Conservation (phyloP, 2,329 filamentous ascomycete species). For the Fusarium tuaranense region DNA sequence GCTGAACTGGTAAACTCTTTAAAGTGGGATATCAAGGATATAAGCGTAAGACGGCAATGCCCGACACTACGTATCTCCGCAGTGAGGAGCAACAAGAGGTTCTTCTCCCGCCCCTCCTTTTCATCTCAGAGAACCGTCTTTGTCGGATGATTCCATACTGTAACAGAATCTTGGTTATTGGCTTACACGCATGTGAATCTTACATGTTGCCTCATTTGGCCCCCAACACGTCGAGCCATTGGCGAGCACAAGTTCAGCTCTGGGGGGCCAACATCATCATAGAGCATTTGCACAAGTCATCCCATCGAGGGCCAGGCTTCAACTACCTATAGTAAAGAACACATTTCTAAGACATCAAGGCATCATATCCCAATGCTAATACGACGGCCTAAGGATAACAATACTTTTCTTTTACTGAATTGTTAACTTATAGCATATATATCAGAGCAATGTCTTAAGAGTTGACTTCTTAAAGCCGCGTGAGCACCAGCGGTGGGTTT, state of each 20-base stretch:
- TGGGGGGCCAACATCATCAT: not conserved
- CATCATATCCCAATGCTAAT: no score
- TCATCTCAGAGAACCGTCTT: not conserved
- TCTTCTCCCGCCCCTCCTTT: not conserved
- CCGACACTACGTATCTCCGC: not conserved
- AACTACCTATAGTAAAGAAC: no score
- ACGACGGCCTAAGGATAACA: no score
- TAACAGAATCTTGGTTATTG: not conserved
- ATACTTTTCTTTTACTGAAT: no score
- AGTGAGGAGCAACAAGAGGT: not conserved
- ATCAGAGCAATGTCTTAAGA: no score
- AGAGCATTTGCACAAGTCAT: not conserved
- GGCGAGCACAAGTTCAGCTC: not conserved
- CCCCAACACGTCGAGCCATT: not conserved
- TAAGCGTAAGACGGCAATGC: conserved; percentile 1
- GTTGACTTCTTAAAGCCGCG: no score
- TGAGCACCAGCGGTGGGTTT: no score
- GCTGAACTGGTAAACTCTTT: conserved; percentile 1
- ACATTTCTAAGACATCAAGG: no score
- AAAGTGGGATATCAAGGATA: conserved; percentile 1
- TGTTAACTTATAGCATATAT: no score
- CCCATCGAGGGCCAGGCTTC: no score
- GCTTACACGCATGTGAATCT: not conserved
- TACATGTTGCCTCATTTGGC: not conserved
- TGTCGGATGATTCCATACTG: not conserved